Evolutionary conservation across 805 yeast species (phyloP).

Genomic region (Maudiozyma saulgeensis): DNA sequence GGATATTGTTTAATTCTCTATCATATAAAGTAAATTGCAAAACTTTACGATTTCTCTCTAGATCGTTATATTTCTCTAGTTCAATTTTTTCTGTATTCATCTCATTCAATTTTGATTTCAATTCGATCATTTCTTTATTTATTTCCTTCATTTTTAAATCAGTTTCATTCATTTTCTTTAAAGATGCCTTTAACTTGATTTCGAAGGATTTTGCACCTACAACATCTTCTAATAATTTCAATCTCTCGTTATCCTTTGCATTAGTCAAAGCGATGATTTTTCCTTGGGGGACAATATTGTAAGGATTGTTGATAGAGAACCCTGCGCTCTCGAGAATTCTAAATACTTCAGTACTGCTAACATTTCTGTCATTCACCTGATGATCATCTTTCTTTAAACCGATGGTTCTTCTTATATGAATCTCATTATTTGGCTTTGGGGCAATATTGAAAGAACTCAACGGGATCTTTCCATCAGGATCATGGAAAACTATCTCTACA

Average conservation of each 20-base stretch:
- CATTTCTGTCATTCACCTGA: slow-evolving; percentile 68
- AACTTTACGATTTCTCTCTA: slow-evolving; percentile 59
- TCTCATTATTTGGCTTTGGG: slow-evolving; percentile 41
- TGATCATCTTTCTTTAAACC: slow-evolving; percentile 92
- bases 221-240: slow-evolving; percentile 74
- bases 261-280: slow-evolving; percentile 79
- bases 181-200: slow-evolving; percentile 63
- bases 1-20: slow-evolving; percentile 59
- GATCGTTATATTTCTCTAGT: slow-evolving; percentile 54
- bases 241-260: slow-evolving; percentile 76
- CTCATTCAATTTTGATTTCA: slow-evolving; percentile 65
- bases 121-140: slow-evolving; percentile 59
- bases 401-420: slow-evolving; percentile 74
- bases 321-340: slow-evolving; percentile 86
- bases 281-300: slow-evolving; percentile 96
- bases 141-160: slow-evolving; percentile 61
- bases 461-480: slow-evolving; percentile 66
- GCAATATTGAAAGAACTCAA: slow-evolving; percentile 32
- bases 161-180: slow-evolving; percentile 69
- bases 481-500: slow-evolving; percentile 84
- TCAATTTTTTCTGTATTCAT: slow-evolving; percentile 74
- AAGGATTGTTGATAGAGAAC: slow-evolving; percentile 80
- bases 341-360: slow-evolving; percentile 72
- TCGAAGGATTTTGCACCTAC: slow-evolving; percentile 94
- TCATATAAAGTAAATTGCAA: slow-evolving; percentile 69